These are phyloP conservation scores for Barbatosphaeria neglecta DNA, from an alignment of 495 filamentous ascomycete genomes.

Conservation along the genomic window DNA sequence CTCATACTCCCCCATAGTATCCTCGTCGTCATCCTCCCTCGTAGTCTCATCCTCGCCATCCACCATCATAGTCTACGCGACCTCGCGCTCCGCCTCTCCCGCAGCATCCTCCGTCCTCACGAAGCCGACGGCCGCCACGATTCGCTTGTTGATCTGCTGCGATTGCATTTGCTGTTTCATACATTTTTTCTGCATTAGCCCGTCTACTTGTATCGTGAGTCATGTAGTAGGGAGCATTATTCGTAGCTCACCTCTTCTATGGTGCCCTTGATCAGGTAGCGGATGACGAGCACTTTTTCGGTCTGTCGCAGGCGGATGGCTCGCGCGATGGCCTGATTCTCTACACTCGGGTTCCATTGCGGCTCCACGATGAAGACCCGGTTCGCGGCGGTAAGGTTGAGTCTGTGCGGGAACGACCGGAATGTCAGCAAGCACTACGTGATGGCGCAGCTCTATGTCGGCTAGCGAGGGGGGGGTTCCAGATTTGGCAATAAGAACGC, in stretches of 20 bases:
- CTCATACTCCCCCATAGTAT: too few relatives aligned
- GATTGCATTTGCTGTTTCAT: not conserved
- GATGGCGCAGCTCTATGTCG: not conserved
- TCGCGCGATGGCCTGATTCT: conserved; percentile 35
- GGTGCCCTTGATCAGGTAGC: conserved; percentile 28
- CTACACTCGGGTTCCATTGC: conserved; percentile 41
- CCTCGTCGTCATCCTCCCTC: too few relatives aligned
- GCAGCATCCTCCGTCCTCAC: not conserved
- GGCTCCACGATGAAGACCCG: conserved; percentile 36
- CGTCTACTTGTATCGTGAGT: too few relatives aligned
- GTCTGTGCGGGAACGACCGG: conserved; percentile 10
- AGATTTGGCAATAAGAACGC: not conserved
- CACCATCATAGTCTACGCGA: too few relatives aligned
- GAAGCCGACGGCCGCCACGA: not conserved
- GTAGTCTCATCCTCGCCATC: too few relatives aligned
- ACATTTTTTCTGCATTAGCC: not conserved
- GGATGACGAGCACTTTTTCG: conserved; percentile 23
- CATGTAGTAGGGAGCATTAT: too few relatives aligned
- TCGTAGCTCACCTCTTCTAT: conserved; percentile 42
- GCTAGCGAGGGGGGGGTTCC: not conserved
- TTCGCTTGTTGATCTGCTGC: not conserved
- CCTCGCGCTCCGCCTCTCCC: not conserved
- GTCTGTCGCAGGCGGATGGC: conserved; percentile 30
- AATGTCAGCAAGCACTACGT: too few relatives aligned
- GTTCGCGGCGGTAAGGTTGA: conserved; percentile 35